Conservation (phyloP, 805 yeast genomes). For the Hanseniaspora clermontiae region DNA sequence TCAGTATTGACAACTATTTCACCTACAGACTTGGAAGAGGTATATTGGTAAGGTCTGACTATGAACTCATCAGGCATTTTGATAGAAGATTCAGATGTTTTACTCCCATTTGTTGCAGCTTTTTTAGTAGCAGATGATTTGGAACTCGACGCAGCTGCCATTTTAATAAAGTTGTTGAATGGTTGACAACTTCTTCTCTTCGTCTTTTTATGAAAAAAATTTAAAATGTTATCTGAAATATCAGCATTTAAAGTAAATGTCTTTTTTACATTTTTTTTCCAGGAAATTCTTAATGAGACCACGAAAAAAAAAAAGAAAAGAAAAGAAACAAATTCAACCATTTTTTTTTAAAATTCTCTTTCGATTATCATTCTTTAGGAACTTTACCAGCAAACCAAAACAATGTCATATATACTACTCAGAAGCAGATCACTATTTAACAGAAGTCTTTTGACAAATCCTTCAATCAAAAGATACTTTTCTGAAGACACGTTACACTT, state of each 20-base stretch:
- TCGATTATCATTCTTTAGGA: no score
- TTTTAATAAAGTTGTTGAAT: background rate
- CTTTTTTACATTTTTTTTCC: no score
- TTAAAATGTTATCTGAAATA: no score
- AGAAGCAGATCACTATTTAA: background rate
- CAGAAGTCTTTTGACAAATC: background rate
- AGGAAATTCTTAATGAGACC: no score
- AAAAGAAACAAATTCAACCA: no score
- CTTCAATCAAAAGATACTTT: background rate
- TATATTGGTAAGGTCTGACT: constrained; percentile 27
- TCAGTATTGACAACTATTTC: constrained; percentile 34
- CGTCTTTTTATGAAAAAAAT: no score
- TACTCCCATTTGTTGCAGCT: background rate
- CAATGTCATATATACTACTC: background rate
- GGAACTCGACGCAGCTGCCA: constrained; percentile 11
- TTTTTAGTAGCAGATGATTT: constrained; percentile 7
- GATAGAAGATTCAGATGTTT: constrained; percentile 13
- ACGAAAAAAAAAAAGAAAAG: no score
- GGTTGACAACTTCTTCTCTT: no score
- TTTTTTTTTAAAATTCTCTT: background rate
- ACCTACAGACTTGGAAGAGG: constrained; percentile 25
- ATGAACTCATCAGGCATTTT: constrained; percentile 32
- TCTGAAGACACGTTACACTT: background rate
- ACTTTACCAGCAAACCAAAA: background rate
- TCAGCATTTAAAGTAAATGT: no score